Base-by-base conservation (phyloP, 1,284 basidiomycete species). In the Nidula niveotomentosa region DNA sequence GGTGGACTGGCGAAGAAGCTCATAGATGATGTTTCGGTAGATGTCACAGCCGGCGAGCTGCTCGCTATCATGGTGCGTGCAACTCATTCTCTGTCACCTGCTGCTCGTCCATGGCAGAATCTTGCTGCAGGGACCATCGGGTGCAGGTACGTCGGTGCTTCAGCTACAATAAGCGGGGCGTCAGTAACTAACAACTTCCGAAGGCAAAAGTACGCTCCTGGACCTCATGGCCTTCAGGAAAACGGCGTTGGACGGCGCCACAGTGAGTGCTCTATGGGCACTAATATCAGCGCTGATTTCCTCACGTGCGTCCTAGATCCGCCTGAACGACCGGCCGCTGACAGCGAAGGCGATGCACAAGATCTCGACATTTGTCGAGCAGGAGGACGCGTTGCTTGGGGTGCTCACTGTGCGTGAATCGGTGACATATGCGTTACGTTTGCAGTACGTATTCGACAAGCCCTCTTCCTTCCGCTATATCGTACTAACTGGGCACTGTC, bases 351-450 rank as follows among this genome's bases (percentile, higher is more conserved):
- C 51, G 2, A 74, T 76, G 69, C 70, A 72, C 53, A 65, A 65
- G 43, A 68, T 76, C 17, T 75, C 73, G 10, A 68, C 77, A 6
- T 87, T 84, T 61, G 84, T 86, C 34, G 86, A 88, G 66, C 78
- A 85, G 66, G 78, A 81, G 56, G 85, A 88, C 58, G 77, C 84
- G 0, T 70, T 86, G 3, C 72, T 85, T 1, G 82, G 84, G 1
- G 84, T 82, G 3, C 73, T 85, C 18, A 85, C 86, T 3, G 85
- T 88, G 3, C 73, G 80, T 2, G 86, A 90, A 66, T 82, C 84
- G 0, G 76, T 90, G 9, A 59, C 76, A 8, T 88, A 86, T 60
- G 82, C 86, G 0, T 79, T 86, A 0, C 72, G 80, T 13, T 73
- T 89, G 1, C 73, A 77, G 78, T 77, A 46, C 52, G 75, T 66